Conservation (phyloP, 805 yeast genomes). For the Ogataea chonburiensis region DNA sequence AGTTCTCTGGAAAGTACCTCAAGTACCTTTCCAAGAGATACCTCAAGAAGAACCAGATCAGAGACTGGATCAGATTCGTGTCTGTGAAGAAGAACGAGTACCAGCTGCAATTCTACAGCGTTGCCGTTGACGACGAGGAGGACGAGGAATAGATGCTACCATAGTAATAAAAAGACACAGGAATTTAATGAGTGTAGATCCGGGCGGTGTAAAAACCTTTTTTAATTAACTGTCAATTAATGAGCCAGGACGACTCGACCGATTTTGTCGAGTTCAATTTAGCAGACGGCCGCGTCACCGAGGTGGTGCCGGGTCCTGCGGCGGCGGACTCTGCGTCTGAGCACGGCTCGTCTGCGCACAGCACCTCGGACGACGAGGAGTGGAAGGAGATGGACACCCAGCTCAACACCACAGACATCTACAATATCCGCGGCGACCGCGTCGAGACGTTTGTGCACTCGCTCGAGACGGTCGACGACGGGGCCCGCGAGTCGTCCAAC, state of each 20-base stretch:
- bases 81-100: conserved; percentile 93
- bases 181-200: neutral
- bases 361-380: conserved; percentile 42
- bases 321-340: no score
- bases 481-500: conserved; percentile 45
- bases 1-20: conserved; percentile 99
- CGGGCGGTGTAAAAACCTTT: conserved; percentile 12
- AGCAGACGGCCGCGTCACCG: no score
- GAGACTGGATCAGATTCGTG: conserved; percentile 99
- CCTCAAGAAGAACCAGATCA: conserved; percentile 99
- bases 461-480: conserved; percentile 23
- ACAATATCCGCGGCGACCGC: conserved; percentile 74
- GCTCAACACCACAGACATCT: conserved; percentile 65
- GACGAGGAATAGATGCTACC: conserved; percentile 72
- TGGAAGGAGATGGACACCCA: conserved; percentile 91
- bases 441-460: conserved; percentile 41
- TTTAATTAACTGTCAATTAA: no score
- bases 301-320: conserved; percentile 2
- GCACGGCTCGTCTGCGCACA: no score
- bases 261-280: conserved; percentile 31
- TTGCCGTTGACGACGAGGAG: conserved; percentile 88
- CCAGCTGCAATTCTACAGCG: conserved; percentile 98
- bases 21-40: conserved; percentile 99
- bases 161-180: neutral
- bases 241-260: conserved; percentile 10